Evolutionary conservation across 2,329 filamentous ascomycete genomes (phyloP), one percentile per base, ranked within the genome.

Genomic region (Sporothrix pallida): DNA sequence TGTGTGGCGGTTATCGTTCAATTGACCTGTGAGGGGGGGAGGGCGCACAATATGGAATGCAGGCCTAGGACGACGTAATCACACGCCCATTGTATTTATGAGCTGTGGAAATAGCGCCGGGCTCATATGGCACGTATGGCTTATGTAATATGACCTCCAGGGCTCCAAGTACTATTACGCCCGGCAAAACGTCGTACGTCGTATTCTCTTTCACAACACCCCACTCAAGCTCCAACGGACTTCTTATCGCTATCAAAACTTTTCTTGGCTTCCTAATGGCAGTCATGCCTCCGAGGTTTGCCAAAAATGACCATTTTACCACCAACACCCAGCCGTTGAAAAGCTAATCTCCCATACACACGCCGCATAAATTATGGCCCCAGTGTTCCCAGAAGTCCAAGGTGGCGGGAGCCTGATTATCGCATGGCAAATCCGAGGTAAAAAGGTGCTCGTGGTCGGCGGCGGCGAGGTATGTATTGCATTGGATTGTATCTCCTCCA

Each of bases 371-470:
- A 68, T 3, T 54, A 77, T 75, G 74, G 70, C 74, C 8, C 82
- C 81, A 70, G 81, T 87, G 70, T 98, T 93, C 80, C 94, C 95
- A 73, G 86, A 92, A 76, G 89, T 98, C 42, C 91, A 98, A 83
- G 93, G 94, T 73, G 95, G 95, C 70, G 96, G 95, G 74, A 98
- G 95, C 75, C 85, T 99, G 77, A 96, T 99, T 76, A 86, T 99
- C 71, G 96, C 96, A 80, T 99, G 95, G 95, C 96, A 98, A 84
- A 91, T 97, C 79, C 92, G 90, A 80, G 91, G 91, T 82, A 98
- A 97, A 83, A 90, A 90, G 76, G 92, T 98, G 17, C 85, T 99
- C n/a, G 93, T 99, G 4, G 90, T 99, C 8, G 96, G 96, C 76
- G 96, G 96, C 78, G 96, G 96, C 82, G 95, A 98, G 87, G 95